phyloP scores from a whole-genome alignment of 495 filamentous ascomycete genomes.

The Jackrogersella multiformis region DNA sequence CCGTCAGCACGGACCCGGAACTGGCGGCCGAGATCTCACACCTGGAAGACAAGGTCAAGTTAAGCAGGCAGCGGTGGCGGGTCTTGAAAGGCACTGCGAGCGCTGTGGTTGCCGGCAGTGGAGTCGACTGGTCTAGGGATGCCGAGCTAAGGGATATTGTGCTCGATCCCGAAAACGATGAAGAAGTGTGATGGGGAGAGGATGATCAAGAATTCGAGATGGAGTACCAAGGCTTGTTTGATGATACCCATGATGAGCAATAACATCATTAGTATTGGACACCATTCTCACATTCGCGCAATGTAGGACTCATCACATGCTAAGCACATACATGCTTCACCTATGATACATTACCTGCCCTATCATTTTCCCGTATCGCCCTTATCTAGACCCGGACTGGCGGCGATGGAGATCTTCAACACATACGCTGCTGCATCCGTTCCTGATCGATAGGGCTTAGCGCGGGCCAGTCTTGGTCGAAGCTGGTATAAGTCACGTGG shows the following conservation, averaged over 20 bases:
- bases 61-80: constrained; percentile 70
- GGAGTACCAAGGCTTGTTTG: neutral
- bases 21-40: constrained; percentile 62
- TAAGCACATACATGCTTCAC: neutral
- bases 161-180: constrained; percentile 71
- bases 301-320: constrained; percentile 5
- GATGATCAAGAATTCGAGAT: neutral
- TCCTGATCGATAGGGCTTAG: constrained; percentile 44
- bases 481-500: constrained; percentile 34
- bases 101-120: constrained; percentile 81
- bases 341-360: neutral
- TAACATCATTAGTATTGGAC: constrained; percentile 9
- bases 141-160: constrained; percentile 74
- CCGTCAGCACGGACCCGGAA: constrained; percentile 58
- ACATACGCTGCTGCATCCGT: constrained; percentile 23
- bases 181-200: constrained; percentile 13
- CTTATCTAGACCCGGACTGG: constrained; percentile 20
- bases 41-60: constrained; percentile 65
- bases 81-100: constrained; percentile 78
- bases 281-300: neutral
- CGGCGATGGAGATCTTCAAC: constrained; percentile 12
- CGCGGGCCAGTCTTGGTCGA: constrained; percentile 26
- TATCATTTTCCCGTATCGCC: constrained; percentile 1
- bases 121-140: constrained; percentile 82
- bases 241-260: constrained; percentile 26